These are phyloP conservation scores for Pueraria montana DNA, from an alignment of 306 rosid genomes.

Conservation along the genomic window DNA sequence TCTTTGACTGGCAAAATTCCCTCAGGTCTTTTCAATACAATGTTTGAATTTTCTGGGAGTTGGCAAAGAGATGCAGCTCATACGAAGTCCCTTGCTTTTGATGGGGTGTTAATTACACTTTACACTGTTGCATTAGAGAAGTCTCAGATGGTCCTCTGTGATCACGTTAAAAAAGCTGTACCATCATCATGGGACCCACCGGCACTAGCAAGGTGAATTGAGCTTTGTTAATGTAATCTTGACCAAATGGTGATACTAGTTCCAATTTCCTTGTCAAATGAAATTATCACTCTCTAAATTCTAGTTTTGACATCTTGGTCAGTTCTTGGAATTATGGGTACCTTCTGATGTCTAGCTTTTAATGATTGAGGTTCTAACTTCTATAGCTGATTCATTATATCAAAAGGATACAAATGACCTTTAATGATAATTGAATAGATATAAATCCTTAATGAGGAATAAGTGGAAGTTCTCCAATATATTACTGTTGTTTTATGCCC, in stretches of 20 bases:
- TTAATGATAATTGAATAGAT: not conserved
- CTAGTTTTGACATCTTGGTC: slow-evolving; percentile 30
- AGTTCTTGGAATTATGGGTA: slow-evolving; percentile 12
- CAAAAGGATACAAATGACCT: slow-evolving; percentile 7
- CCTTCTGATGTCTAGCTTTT: slow-evolving; percentile 1
- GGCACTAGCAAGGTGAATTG: slow-evolving; percentile 83
- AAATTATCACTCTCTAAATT: slow-evolving; percentile 28
- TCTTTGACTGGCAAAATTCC: slow-evolving; percentile 94
- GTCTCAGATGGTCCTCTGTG: slow-evolving; percentile 85
- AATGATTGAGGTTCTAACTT: slow-evolving; percentile 17
- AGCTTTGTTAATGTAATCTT: slow-evolving; percentile 36
- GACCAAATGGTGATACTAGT: slow-evolving; percentile 32
- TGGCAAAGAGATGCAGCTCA: slow-evolving; percentile 98
- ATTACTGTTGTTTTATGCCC: slow-evolving; percentile 20
- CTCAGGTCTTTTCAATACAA: slow-evolving; percentile 92
- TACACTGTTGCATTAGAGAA: slow-evolving; percentile 94
- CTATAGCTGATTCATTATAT: not conserved
- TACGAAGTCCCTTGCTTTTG: slow-evolving; percentile 93
- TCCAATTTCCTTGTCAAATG: slow-evolving; percentile 37
- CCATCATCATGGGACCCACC: slow-evolving; percentile 96
- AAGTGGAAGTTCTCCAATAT: slow-evolving; percentile 5
- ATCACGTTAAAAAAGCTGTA: slow-evolving; percentile 79
- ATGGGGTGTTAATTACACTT: slow-evolving; percentile 92
- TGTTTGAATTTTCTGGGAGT: slow-evolving; percentile 94
- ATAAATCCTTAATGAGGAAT: not conserved